Conservation (phyloP, 352 stramenopile species). For the Globisporangium cylindrosporum region DNA sequence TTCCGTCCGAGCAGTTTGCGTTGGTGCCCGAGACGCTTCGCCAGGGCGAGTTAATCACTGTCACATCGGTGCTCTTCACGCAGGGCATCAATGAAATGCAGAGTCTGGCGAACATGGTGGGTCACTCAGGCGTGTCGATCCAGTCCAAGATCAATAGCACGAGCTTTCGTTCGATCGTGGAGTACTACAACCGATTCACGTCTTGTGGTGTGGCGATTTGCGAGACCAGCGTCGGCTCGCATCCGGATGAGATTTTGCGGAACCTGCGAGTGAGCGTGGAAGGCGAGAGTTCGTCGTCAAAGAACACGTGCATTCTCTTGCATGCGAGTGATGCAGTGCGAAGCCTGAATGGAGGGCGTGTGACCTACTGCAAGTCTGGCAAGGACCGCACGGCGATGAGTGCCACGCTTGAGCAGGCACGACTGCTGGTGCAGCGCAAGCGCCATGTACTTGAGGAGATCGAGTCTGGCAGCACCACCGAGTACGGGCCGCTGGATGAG, state of each 20-base stretch:
- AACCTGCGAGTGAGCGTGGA: conserved; percentile 67
- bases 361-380: conserved; percentile 98
- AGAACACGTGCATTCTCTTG: conserved; percentile 87
- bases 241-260: conserved; percentile 65
- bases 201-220: conserved; percentile 35
- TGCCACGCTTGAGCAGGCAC: conserved; percentile 93
- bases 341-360: conserved; percentile 88
- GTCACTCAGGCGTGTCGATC: conserved; percentile 74
- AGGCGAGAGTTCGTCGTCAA: conserved; percentile 70
- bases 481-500: conserved; percentile 64
- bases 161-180: conserved; percentile 63
- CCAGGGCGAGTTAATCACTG: conserved; percentile 51
- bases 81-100: conserved; percentile 95
- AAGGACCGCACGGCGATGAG: conserved; percentile 98
- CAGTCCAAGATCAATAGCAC: conserved; percentile 83
- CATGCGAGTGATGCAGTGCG: conserved; percentile 84
- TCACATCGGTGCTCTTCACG: conserved; percentile 82
- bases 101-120: conserved; percentile 88
- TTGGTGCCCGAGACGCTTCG: conserved; percentile 51
- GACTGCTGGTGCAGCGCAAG: conserved; percentile 83
- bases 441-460: conserved; percentile 72
- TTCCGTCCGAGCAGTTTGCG: conserved; percentile 41
- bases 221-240: conserved; percentile 51
- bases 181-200: conserved; percentile 74
- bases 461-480: conserved; percentile 39